These are phyloP conservation scores for Penicillium oxalicum DNA, from an alignment of 2,329 filamentous ascomycete genomes.

Conservation along the genomic window DNA sequence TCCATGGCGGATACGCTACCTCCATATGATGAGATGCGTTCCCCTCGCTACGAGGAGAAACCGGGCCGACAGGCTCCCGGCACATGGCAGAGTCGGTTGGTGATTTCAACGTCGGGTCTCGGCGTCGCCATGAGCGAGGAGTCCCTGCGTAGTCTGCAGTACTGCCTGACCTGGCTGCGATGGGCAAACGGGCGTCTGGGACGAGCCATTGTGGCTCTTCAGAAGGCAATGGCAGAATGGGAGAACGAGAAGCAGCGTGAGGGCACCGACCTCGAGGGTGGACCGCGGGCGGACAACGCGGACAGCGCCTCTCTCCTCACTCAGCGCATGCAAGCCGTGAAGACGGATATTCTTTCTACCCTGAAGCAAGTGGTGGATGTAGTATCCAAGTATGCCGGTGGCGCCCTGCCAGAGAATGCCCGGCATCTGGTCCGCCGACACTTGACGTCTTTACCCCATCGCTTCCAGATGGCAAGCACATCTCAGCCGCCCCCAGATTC, in stretches of 20 bases:
- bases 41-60: slow-evolving; percentile 61
- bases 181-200: slow-evolving; percentile 78
- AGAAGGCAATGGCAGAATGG: slow-evolving; percentile 72
- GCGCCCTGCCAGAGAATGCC: slow-evolving; percentile 83
- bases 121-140: slow-evolving; percentile 88
- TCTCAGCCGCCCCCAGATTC: slow-evolving; percentile 33
- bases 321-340: slow-evolving; percentile 60
- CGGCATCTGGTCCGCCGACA: slow-evolving; percentile 75
- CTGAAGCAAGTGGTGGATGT: slow-evolving; percentile 76
- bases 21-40: slow-evolving; percentile 73
- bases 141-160: slow-evolving; percentile 75
- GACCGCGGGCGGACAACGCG: slow-evolving; percentile 8
- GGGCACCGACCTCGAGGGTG: slow-evolving; percentile 21
- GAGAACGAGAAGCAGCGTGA: slow-evolving; percentile 45
- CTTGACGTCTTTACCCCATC: slow-evolving; percentile 74
- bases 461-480: slow-evolving; percentile 68
- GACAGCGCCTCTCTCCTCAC: slow-evolving; percentile 21
- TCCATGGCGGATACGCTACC: slow-evolving; percentile 71
- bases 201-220: slow-evolving; percentile 67
- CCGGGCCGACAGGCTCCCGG: slow-evolving; percentile 29
- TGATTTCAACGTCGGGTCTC: slow-evolving; percentile 84
- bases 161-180: slow-evolving; percentile 72
- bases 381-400: slow-evolving; percentile 86
- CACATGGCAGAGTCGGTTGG: slow-evolving; percentile 73
- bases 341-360: slow-evolving; percentile 67